Evolutionary conservation across 805 yeast species (phyloP), one percentile per base, ranked within the genome.

Genomic region (Saturnispora halmiae): DNA sequence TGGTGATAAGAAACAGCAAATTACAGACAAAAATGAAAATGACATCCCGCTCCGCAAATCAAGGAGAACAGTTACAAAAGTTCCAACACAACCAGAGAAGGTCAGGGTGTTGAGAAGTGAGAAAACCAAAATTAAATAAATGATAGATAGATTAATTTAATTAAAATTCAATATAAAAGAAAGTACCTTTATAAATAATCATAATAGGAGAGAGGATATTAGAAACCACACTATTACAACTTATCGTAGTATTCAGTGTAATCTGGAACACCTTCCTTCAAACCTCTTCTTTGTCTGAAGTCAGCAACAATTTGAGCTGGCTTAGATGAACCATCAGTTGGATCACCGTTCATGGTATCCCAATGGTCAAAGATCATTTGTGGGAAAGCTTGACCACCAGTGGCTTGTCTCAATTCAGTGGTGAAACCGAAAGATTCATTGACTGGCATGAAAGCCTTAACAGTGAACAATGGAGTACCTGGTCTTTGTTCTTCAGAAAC

Each of bases 311-410:
- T 68, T 46, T 66, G 66, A 73, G 79, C 80, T 51, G 79, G 76
- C 66, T 75, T 75, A 50, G 77, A 53, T 61, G 80, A 56, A 66
- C 88, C 80, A 73, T 90, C 97, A 56, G 82, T 72, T 67, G 94
- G 94, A 72, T 87, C 92, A 71, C 96, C 95, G 58, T 66, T 64
- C 77, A 92, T 74, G 61, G 85, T 70, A 55, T 86, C 75, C 97
- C 97, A 90, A 72, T 90, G 98, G 72, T 92, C 97, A 73, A 90
- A 92, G 71, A 92, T 94, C 94, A 92, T 79, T 77, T 90, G 97
- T 75, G 98, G 98, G 98, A 90, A 90, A 71, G 98, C 98, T 80
- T 90, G 98, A 73, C 98, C 98, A 84, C 96, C 96, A 65, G 98
- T 90, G 66, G 97, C 96, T 77, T 90, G 96, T 80, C 98, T 86